A percentile compares a stretch with the other conserved stretches of the same genome.
phyloP scores from a whole-genome alignment of 2,329 filamentous ascomycete species.

The Knoxdaviesia proteae region DNA sequence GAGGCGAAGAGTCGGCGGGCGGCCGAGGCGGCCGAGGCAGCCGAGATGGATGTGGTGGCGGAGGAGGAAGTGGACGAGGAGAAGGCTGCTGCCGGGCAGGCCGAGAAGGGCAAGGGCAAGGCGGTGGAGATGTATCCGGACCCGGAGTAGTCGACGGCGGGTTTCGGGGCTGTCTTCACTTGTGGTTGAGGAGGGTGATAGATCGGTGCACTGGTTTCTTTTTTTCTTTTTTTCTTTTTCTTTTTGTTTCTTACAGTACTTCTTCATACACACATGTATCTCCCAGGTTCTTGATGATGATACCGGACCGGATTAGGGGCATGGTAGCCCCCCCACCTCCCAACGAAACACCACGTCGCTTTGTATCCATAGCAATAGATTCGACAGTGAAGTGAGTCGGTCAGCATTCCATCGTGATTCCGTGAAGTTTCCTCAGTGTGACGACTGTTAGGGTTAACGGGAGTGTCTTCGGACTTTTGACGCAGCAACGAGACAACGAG shows the following conservation, averaged over 20 bases:
- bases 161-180: background rate
- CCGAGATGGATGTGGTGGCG: background rate
- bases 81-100: background rate
- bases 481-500: no score
- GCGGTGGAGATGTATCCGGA: constrained; percentile 1
- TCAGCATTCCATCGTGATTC: no score
- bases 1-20: constrained; percentile 12
- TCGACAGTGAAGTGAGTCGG: no score
- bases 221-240: background rate
- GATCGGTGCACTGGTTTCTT: background rate
- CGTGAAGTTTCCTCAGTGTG: no score
- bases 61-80: background rate
- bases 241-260: background rate
- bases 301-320: no score
- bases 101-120: background rate
- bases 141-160: constrained; percentile 3
- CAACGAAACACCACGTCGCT: no score
- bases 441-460: no score
- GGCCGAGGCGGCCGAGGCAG: background rate
- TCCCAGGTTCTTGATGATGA: no score
- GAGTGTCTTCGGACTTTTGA: no score
- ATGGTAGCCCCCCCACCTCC: no score
- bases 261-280: no score
- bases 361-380: no score
- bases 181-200: background rate